Conservation (phyloP, 768 basidiomycete genomes). For the Mycena chlorophos region DNA sequence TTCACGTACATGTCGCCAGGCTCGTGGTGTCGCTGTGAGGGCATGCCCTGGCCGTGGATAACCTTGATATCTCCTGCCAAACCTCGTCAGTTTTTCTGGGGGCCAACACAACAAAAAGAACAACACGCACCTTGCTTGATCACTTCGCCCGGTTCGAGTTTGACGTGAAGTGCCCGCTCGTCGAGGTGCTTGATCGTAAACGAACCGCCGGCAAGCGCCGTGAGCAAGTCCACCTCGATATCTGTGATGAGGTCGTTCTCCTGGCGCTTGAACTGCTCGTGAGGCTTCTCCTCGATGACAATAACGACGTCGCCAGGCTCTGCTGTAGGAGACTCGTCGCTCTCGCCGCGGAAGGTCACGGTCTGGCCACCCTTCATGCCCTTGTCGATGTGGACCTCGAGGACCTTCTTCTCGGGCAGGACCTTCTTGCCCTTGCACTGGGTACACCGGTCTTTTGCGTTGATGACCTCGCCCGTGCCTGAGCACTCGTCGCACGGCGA, state of each 20-base stretch:
- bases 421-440: conserved; percentile 96
- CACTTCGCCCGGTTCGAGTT: conserved; percentile 84
- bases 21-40: conserved; percentile 96
- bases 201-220: conserved; percentile 89
- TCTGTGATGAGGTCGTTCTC: conserved; percentile 86
- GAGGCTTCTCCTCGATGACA: conserved; percentile 89
- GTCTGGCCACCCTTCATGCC: conserved; percentile 96
- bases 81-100: conserved; percentile 4
- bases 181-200: conserved; percentile 92
- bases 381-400: conserved; percentile 98
- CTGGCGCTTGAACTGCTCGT: conserved; percentile 84
- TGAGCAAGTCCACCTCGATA: conserved; percentile 90
- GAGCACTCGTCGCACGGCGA: conserved; percentile 91
- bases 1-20: conserved; percentile 90
- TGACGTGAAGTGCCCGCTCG: conserved; percentile 83
- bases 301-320: conserved; percentile 94
- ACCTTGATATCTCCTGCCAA: conserved; percentile 81
- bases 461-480: conserved; percentile 95
- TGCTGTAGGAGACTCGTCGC: conserved; percentile 86
- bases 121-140: conserved; percentile 81
- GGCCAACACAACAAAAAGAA: conserved; percentile 9
- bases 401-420: conserved; percentile 88
- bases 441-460: conserved; percentile 87
- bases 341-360: conserved; percentile 85
- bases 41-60: conserved; percentile 96